Percentiles rank a stretch among this genome's conserved stretches.
These are phyloP conservation scores for Nemania sp. DNA, from an alignment of 2,329 filamentous ascomycete genomes.

Conservation along the genomic window DNA sequence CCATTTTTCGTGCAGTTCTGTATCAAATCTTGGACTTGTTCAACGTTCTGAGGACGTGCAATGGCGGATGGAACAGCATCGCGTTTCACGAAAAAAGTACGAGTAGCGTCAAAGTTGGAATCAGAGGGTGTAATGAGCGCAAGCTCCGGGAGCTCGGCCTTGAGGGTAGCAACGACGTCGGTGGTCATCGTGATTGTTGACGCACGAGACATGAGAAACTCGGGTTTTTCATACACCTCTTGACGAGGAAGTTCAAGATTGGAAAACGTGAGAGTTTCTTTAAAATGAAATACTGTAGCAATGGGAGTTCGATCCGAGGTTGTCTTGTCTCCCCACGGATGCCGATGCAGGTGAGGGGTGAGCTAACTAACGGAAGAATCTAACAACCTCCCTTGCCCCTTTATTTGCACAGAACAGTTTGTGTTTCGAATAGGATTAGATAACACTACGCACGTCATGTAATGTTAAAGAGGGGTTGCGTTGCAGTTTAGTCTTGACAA, in stretches of 20 bases:
- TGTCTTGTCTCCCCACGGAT: neutral
- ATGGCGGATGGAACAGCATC: constrained; percentile 26
- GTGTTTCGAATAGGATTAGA: neutral
- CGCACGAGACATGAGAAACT: no score
- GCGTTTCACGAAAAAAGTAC: constrained; percentile 24
- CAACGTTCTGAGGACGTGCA: constrained; percentile 29
- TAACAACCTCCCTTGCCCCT: neutral
- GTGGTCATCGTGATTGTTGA: constrained; percentile 1
- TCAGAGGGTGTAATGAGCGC: constrained; percentile 14
- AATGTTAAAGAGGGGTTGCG: neutral
- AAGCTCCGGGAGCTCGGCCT: neutral
- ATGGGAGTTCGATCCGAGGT: neutral
- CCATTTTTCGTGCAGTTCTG: constrained; percentile 26
- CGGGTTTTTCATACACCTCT: neutral
- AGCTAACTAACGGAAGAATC: neutral
- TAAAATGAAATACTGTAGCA: no score
- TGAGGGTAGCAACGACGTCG: neutral
- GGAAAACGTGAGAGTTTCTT: neutral
- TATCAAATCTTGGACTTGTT: constrained; percentile 30
- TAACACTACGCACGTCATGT: no score
- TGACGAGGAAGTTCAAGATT: neutral
- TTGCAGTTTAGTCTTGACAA: neutral
- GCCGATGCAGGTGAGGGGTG: neutral
- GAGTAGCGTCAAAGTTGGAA: constrained; percentile 27
- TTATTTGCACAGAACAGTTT: no score